Percentiles rank a stretch among this genome's conserved stretches.
phyloP scores from a whole-genome alignment of 768 basidiomycete genomes.

The Boletus eberwhitei region DNA sequence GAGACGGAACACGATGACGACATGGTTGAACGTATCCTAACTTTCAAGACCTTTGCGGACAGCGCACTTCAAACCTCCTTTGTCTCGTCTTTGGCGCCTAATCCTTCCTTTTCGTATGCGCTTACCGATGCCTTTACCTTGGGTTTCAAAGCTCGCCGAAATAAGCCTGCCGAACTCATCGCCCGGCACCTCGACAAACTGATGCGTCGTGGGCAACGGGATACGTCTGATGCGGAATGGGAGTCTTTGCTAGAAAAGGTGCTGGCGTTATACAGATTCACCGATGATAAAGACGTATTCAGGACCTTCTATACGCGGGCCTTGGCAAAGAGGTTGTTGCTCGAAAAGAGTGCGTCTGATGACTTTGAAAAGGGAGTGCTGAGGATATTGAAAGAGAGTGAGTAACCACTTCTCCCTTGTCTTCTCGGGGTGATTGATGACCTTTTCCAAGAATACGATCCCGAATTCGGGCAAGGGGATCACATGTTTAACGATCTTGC shows the following conservation, averaged over 20 bases:
- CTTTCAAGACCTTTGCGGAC: slow-evolving; percentile 61
- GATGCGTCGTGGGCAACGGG: slow-evolving; percentile 84
- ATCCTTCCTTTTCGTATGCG: slow-evolving; percentile 63
- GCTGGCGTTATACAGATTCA: slow-evolving; percentile 77
- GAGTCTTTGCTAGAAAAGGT: slow-evolving; percentile 60
- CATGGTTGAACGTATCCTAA: slow-evolving; percentile 73
- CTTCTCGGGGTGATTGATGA: slow-evolving; percentile 11
- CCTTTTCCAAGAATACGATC: slow-evolving; percentile 72
- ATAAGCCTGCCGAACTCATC: slow-evolving; percentile 89
- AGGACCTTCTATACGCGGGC: slow-evolving; percentile 88
- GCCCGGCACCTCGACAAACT: slow-evolving; percentile 86
- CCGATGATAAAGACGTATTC: slow-evolving; percentile 92
- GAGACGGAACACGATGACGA: slow-evolving; percentile 61
- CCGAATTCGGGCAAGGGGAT: slow-evolving; percentile 91
- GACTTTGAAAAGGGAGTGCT: slow-evolving; percentile 85
- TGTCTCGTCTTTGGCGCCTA: slow-evolving; percentile 38
- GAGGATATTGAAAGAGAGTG: slow-evolving; percentile 78
- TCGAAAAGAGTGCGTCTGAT: slow-evolving; percentile 81
- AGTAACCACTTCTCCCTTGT: slow-evolving; percentile 30
- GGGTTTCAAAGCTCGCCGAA: slow-evolving; percentile 72
- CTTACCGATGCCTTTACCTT: slow-evolving; percentile 65
- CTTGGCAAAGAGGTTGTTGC: slow-evolving; percentile 80
- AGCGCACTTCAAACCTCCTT: slow-evolving; percentile 50
- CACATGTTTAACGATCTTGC: slow-evolving; percentile 93
- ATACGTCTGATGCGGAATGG: slow-evolving; percentile 60